These are phyloP conservation scores for Coix lacrymajobi DNA, from an alignment of 176 grass and related monocot genomes.

Conservation along the genomic window DNA sequence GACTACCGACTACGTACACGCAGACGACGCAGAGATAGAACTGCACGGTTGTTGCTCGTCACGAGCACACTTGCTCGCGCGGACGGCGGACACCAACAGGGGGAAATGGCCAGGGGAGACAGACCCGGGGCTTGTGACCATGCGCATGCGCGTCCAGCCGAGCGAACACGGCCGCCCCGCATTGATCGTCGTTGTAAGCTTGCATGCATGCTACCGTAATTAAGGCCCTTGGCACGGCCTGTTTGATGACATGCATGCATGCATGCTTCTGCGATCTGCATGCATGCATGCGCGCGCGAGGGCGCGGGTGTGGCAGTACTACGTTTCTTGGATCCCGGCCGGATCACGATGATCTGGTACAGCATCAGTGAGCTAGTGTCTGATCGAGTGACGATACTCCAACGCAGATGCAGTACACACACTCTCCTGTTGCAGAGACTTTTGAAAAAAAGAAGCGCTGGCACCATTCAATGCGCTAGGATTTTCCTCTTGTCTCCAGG, in stretches of 20 bases:
- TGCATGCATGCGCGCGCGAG: not conserved
- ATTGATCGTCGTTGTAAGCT: constrained; percentile 23
- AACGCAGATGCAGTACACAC: not conserved
- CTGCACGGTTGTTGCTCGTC: not conserved
- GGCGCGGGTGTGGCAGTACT: not conserved
- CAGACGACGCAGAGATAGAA: not conserved
- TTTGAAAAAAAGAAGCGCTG: not conserved
- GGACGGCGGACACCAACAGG: not conserved
- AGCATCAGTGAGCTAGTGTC: not conserved
- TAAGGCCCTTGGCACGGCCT: constrained; percentile 26
- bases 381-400: not conserved
- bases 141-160: constrained; percentile 17
- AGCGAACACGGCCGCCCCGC: not conserved
- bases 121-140: constrained; percentile 21
- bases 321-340: not conserved
- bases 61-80: not conserved
- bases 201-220: not conserved
- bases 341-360: not conserved
- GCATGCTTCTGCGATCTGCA: not conserved
- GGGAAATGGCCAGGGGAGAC: constrained; percentile 29
- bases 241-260: constrained; percentile 10
- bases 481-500: not conserved
- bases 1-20: not conserved
- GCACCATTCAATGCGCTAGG: not conserved
- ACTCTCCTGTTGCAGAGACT: not conserved